Conservation (phyloP, 176 grass and related monocot species). For the Puccinellia tenuiflora region DNA sequence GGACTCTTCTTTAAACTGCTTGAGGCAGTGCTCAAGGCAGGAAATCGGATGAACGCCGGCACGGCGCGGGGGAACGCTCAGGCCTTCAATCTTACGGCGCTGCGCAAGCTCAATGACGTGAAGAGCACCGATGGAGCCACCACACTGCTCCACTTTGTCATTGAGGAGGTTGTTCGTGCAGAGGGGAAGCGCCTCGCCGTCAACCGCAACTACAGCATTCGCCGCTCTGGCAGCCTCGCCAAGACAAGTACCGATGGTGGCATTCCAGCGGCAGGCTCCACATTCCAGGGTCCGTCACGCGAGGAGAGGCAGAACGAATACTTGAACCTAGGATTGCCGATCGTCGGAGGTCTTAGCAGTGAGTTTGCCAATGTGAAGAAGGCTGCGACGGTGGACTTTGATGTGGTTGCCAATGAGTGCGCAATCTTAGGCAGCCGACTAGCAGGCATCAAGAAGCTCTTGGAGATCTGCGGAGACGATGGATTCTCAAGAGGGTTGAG, state of each 20-base stretch:
- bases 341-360: constrained; percentile 73
- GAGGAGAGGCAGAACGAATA: constrained; percentile 89
- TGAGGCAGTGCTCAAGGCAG: constrained; percentile 94
- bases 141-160: constrained; percentile 78
- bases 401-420: constrained; percentile 46
- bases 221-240: constrained; percentile 50
- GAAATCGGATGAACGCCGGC: constrained; percentile 93
- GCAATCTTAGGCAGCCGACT: constrained; percentile 36
- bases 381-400: constrained; percentile 69
- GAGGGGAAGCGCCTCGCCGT: constrained; percentile 81
- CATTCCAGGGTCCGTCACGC: constrained; percentile 30
- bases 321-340: constrained; percentile 70
- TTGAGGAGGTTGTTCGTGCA: constrained; percentile 73
- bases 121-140: constrained; percentile 89
- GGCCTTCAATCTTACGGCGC: constrained; percentile 79
- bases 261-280: constrained; percentile 6
- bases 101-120: constrained; percentile 87
- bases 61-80: constrained; percentile 86
- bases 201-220: constrained; percentile 65
- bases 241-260: constrained; percentile 32
- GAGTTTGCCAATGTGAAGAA: constrained; percentile 80
- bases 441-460: constrained; percentile 52
- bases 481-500: constrained; percentile 67
- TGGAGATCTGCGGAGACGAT: constrained; percentile 53
- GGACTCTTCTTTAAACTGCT: constrained; percentile 92